Conservation (phyloP, 129 eudicot species). For the Artemisia tridentata region DNA sequence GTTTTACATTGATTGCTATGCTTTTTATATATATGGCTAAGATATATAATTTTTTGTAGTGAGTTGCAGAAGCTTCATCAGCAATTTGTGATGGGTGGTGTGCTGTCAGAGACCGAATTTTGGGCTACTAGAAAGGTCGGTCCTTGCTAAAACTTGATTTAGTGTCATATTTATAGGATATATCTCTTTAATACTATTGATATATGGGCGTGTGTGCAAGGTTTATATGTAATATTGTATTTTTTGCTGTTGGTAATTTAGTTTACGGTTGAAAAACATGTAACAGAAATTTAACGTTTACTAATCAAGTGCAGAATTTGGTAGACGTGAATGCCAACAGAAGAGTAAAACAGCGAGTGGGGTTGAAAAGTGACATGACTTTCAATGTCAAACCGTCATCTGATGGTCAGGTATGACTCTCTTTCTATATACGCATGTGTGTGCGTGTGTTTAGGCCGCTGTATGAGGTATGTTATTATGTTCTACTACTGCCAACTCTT, state of each 20-base stretch:
- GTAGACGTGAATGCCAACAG: slow-evolving; percentile 62
- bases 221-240: slow-evolving; percentile 4
- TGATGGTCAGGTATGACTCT: slow-evolving; percentile 54
- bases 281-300: slow-evolving; percentile 30
- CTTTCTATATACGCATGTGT: no score
- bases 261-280: slow-evolving; percentile 27
- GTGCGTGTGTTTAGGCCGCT: no score
- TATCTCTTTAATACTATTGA: not conserved
- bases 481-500: no score
- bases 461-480: no score
- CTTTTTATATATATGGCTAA: slow-evolving; percentile 19
- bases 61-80: slow-evolving; percentile 95
- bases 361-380: slow-evolving; percentile 88
- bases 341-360: slow-evolving; percentile 65
- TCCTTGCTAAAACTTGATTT: slow-evolving; percentile 3
- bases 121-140: slow-evolving; percentile 99
- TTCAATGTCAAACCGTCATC: slow-evolving; percentile 78
- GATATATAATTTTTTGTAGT: slow-evolving; percentile 36
- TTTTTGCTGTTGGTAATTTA: slow-evolving; percentile 20
- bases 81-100: slow-evolving; percentile 76
- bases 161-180: slow-evolving; percentile 3
- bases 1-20: not conserved
- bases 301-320: slow-evolving; percentile 75
- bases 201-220: not conserved
- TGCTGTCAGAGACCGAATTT: slow-evolving; percentile 83